Evolutionary conservation across 129 eudicot genomes (phyloP), one percentile per base, ranked within the genome.

Genomic region (Flaveria sonorensis): DNA sequence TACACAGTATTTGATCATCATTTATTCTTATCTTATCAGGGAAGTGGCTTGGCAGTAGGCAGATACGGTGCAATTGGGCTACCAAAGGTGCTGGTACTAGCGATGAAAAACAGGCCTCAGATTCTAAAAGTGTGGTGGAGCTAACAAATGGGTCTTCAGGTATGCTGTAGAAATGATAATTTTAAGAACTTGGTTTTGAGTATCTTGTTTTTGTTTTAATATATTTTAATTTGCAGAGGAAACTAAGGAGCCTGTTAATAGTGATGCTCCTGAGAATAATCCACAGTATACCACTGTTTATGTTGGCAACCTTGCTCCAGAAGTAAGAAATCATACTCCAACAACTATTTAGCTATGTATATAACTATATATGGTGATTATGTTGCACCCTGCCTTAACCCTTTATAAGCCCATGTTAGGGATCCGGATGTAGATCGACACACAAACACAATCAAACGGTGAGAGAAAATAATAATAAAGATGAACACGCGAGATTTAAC

Each of bases 61-160:
- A 90, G 79, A 93, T 93, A 77, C 92, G 98, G 2, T 93, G 98
- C 82, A 93, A 93, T 79, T 93, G 98, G 98, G 98, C 98, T 48
- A 87, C 97, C 14, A 93, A 93, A 82, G 98, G 98, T 79, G 98
- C 97, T 81, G 90, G 89, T 30, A 61, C 83, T 47, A 81, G 80
- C 81, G 98, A 94, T 78, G 99, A 94, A 70, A 86, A 87, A 73
- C 96, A 87, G 83, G 83, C 82, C 52, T 86, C 87, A 10, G 99
- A 94, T 73, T 72, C 87, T 32, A 91, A 88, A 85, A 94, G 99
- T 76, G 89, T 94, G 57, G 97, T 89, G 76, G 99, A 94, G 77
- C 78, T 91, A 66, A 94, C 93, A 28, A 89, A 61, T 78, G 97
- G 94, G 55, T 74, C 84, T 74, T 81, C 76, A 81, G 84, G 84